A percentile compares a stretch with the other conserved stretches of the same genome.
These are phyloP conservation scores for Periglandula ipomoeae DNA, from an alignment of 2,329 filamentous ascomycete species.

Conservation along the genomic window DNA sequence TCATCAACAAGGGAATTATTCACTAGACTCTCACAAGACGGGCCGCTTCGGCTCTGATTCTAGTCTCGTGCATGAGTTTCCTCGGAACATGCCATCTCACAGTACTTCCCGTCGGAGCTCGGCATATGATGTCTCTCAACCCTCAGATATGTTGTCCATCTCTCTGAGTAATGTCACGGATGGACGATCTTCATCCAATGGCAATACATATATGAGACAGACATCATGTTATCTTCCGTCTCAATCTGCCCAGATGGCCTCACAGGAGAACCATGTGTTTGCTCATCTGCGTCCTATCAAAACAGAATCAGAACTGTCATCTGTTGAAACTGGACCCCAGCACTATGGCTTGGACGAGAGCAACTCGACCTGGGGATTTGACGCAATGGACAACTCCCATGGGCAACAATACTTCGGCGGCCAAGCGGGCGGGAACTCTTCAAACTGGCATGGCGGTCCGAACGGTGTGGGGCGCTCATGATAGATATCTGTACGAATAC, in stretches of 20 bases:
- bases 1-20: constrained; percentile 13
- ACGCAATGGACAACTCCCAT: constrained; percentile 10
- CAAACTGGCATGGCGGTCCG: constrained; percentile 3
- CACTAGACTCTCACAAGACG: constrained; percentile 11
- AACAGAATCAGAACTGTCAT: constrained; percentile 10
- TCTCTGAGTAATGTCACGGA: constrained; percentile 9
- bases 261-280: constrained; percentile 12
- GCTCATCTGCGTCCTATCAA: constrained; percentile 13
- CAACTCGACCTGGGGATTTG: constrained; percentile 10
- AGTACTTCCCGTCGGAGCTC: constrained; percentile 13
- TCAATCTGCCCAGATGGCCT: constrained; percentile 8
- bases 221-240: constrained; percentile 13
- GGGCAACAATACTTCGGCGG: constrained; percentile 10
- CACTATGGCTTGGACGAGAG: constrained; percentile 13
- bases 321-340: constrained; percentile 9
- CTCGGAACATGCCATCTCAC: constrained; percentile 16
- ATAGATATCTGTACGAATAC: not conserved
- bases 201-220: constrained; percentile 4
- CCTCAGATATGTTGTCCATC: constrained; percentile 11
- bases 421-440: constrained; percentile 3
- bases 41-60: constrained; percentile 11
- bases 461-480: constrained; percentile 6
- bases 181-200: constrained; percentile 7
- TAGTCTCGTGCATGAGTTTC: constrained; percentile 14
- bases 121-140: constrained; percentile 11